A percentile compares a stretch with the other conserved stretches of the same genome.
phyloP scores from a whole-genome alignment of 768 basidiomycete species.

The Boletus reticulatus region DNA sequence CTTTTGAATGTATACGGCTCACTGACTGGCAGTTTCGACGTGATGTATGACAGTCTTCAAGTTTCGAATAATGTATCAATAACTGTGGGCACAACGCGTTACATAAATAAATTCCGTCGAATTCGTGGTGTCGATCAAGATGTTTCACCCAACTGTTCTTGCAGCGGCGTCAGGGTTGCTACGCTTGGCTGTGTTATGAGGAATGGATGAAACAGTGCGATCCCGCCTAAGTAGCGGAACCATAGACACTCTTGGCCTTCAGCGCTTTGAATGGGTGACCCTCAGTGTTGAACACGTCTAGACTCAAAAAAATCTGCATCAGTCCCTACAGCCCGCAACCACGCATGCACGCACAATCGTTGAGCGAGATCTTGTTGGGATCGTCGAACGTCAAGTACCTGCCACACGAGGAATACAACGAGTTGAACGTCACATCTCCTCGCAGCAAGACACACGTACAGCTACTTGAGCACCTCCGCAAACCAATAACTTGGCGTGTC shows the following conservation, averaged over 20 bases:
- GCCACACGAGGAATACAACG: background rate
- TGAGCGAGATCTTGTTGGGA: constrained; percentile 59
- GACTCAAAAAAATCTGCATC: background rate
- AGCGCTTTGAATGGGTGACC: constrained; percentile 67
- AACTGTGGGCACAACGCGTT: too few species aligned
- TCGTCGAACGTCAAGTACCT: constrained; percentile 77
- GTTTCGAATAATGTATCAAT: too few species aligned
- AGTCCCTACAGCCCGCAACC: background rate
- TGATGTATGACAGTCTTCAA: too few species aligned
- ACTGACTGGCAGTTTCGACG: too few species aligned
- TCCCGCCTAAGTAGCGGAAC: constrained; percentile 22
- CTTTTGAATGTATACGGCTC: too few species aligned
- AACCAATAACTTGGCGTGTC: constrained; percentile 70
- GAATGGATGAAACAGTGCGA: too few species aligned
- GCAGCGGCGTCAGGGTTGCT: too few species aligned
- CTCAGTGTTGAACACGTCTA: constrained; percentile 72
- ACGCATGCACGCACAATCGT: constrained; percentile 45
- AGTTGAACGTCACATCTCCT: too few species aligned
- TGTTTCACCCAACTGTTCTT: too few species aligned
- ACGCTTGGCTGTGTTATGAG: too few species aligned
- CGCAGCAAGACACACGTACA: constrained; percentile 41
- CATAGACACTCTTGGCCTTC: constrained; percentile 35
- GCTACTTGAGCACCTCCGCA: constrained; percentile 73
- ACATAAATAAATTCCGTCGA: too few species aligned
- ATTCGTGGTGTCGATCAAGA: too few species aligned